Base-by-base conservation (phyloP, 495 filamentous ascomycete species). In the Astrocystis sublimbata region DNA sequence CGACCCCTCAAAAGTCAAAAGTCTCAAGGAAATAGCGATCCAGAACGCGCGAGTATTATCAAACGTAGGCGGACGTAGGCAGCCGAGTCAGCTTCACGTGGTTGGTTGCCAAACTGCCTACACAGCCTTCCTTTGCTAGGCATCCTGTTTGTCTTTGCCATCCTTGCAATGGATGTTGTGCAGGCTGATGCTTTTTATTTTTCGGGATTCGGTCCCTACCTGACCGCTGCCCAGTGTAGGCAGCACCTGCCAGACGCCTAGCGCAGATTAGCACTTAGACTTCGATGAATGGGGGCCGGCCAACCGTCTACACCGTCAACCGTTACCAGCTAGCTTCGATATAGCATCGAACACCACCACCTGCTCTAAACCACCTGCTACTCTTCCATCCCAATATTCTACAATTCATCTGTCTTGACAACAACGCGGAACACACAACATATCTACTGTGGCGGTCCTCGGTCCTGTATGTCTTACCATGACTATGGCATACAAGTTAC, bases 301-400 rank as follows among this genome's bases (percentile, higher is more conserved):
- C 30, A 7, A 35, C 30, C 49, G 17, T 31, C 8, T 2, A 15
- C 30, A 21, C 28, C 49, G 30, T 35, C 28, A 28, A 21, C 28
- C 49, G 30, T 35, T 28, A 28, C 30, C 47, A 51, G 28, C 47
- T 33, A 52, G 49, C 49, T 52, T 52, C 30, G 30, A 52, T 52
- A 35, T 7, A 52, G 17, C 30, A 7, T 35, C 17, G 17, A 52
- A 52, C 35, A 21, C 49, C 17, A 52, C 31, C 35, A 21, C 49
- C 17, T 35, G n/a, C 49, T 35, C 8, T 49, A 8, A 30, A 17
- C 46, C 46, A 49, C n/a, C n/a, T n/a, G n/a, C n/a, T n/a, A n/a
- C 46, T 49, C 46, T 49, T 30, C 46, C 46, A 35, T 52, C 28
- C 9, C 6, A 15, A 4, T 35, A 19, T 17, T n/a, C n/a, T n/a